Evolutionary conservation across 257 asterid genomes (phyloP), one percentile per base, ranked within the genome.

Genomic region (Ilex asprella): DNA sequence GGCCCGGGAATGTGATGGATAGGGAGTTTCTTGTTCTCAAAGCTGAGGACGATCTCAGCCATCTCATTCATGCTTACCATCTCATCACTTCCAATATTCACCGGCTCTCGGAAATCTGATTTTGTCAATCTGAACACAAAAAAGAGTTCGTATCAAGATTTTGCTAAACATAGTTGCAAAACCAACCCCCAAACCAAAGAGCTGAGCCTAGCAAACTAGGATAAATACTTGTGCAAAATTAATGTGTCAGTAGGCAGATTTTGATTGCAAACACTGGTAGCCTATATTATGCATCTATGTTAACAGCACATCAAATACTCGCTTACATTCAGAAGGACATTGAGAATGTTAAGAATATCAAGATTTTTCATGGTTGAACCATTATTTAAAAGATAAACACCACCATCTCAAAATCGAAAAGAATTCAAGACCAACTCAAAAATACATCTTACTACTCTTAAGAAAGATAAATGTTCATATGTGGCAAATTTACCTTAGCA

Each of bases 41-140:
- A 89, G 79, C 95, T 76, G 39, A 76, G 81, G 58, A 89, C 89
- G 44, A 89, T 89, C 84, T 84, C 97, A 39, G 95, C 94, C 97
- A 89, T 89, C 74, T 84, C 97, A 41, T 89, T 89, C 97, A 89
- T 89, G 87, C 97, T 89, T 27, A 89, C 97, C 95, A 84, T 84
- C 76, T 89, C 97, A 63, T 89, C 95, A 12, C 97, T 89, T 59
- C 97, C 97, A 15, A 89, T 89, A 58, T 89, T 89, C 30, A 89
- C 97, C 7, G 97, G 97, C 77, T 89, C 97, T 30, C 94, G 80
- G 67, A 89, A 89, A 69, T 89, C 97, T 0, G 97, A 89, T 64
- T 86, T 89, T 8, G 97, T 89, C 78, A 86, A 83, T 75, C 97
- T 86, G 63, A 16, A 64, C 39, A 15, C 6, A 21, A 21, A 21